Evolutionary conservation across 2,329 filamentous ascomycete genomes (phyloP).

Genomic region (Claviceps capensis): DNA sequence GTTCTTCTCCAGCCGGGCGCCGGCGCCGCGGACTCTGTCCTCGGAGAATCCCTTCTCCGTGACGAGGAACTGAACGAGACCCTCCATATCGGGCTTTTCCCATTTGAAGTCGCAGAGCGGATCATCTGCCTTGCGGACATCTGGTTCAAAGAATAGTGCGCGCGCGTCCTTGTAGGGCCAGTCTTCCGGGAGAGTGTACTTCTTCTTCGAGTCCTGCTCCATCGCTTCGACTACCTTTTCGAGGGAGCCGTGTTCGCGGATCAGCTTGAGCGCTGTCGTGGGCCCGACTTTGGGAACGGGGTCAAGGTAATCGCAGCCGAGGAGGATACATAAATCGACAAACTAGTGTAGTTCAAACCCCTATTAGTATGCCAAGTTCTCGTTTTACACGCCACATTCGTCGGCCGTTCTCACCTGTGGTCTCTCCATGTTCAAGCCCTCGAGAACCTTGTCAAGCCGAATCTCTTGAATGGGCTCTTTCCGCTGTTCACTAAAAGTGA

Average conservation of each 20-base stretch:
- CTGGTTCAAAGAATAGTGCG: constrained; percentile 79
- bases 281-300: constrained; percentile 91
- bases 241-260: constrained; percentile 78
- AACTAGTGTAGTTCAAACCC: constrained; percentile 43
- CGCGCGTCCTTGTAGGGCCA: constrained; percentile 93
- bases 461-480: constrained; percentile 98
- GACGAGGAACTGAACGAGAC: constrained; percentile 78
- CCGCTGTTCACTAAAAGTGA: constrained; percentile 93
- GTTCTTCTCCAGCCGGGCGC: constrained; percentile 72
- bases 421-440: constrained; percentile 77
- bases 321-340: constrained; percentile 91
- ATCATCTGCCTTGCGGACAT: constrained; percentile 72
- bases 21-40: constrained; percentile 73
- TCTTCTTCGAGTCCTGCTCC: constrained; percentile 60
- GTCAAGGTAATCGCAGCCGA: constrained; percentile 96
- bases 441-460: constrained; percentile 70
- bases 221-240: constrained; percentile 78
- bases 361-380: constrained; percentile 5
- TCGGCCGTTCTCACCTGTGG: constrained; percentile 46
- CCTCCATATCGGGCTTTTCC: constrained; percentile 85
- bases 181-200: constrained; percentile 81
- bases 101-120: constrained; percentile 94
- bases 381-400: not conserved
- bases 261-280: constrained; percentile 80
- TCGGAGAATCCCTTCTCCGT: constrained; percentile 95